Base-by-base conservation (phyloP, 169 alveolate genomes). In the Plasmodium adleri region DNA sequence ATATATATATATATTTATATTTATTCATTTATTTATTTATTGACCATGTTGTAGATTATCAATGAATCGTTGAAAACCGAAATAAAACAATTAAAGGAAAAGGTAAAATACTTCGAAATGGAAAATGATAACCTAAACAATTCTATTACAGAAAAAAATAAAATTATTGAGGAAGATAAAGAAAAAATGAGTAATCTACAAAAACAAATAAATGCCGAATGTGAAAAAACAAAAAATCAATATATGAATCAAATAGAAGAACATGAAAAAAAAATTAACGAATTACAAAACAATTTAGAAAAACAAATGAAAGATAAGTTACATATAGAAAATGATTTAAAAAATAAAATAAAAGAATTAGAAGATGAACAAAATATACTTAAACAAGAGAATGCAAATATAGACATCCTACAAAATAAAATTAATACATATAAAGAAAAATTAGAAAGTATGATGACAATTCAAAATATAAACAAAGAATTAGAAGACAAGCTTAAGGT, bases 401-500 rank as follows among this genome's bases (percentile, higher is more conserved):
- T 68, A 10, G 91, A 67, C 32, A 68, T 52, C 45, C 10, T 83
- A 32, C 91, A 83, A 58, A 83, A 83, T 83, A 83, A 83, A 83
- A 83, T 83, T 32, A 83, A 68, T 83, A 83, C 17, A 68, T 83
- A 83, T 68, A 83, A 83, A 45, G 91, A 68, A 56, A 83, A 83
- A 67, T 49, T 83, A 50, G 91, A 83, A 66, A 63, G 71, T 2
- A 49, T 83, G 45, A 68, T 83, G 72, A 72, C 80, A 26, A 73
- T 83, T 54, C 91, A 83, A 58, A 83, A 83, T 28, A 83, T 83
- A 59, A 83, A 83, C 32, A 83, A 83, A 32, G 85, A 83, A 58
- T 83, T 83, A 62, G 91, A 83, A 60, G 83, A 83, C n/a, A 83
- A 58, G 52, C 91, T 83, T 58, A 83, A 72, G 32, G 91, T 83